Conservation (phyloP, 2,329 filamentous ascomycete genomes). For the Colletotrichum sp. region DNA sequence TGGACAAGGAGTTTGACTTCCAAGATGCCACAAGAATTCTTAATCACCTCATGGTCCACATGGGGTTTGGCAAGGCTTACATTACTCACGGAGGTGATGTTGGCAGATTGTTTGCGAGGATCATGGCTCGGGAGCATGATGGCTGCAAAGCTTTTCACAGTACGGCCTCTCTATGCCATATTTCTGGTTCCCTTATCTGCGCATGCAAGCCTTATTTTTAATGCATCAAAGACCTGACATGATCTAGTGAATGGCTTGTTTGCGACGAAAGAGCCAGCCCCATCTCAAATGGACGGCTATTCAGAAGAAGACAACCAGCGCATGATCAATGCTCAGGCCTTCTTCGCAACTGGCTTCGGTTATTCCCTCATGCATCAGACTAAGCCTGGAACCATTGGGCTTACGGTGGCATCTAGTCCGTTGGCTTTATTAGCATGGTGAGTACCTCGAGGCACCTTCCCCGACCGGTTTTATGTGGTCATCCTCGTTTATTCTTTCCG, state of each 20-base stretch:
- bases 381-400: not conserved
- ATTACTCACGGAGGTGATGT: not conserved
- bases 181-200: not conserved
- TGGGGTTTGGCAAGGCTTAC: not conserved
- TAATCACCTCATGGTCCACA: not conserved
- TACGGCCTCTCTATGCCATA: constrained; percentile 15
- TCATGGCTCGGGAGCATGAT: not conserved
- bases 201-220: not conserved
- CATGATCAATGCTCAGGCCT: not conserved
- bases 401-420: not conserved
- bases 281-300: not conserved
- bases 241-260: not conserved
- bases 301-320: not conserved
- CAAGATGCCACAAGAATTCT: not conserved
- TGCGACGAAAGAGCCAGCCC: not conserved
- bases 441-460: not conserved
- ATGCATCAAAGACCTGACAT: not conserved
- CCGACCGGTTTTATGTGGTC: fast-evolving
- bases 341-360: not conserved
- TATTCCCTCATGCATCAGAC: not conserved
- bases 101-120: not conserved
- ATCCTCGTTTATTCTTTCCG: fast-evolving
- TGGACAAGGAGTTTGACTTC: not conserved
- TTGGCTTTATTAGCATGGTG: not conserved
- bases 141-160: not conserved